These are phyloP conservation scores for Linnemannia schmuckeri DNA, from an alignment of 192 early-diverging fungal genomes.

Conservation along the genomic window DNA sequence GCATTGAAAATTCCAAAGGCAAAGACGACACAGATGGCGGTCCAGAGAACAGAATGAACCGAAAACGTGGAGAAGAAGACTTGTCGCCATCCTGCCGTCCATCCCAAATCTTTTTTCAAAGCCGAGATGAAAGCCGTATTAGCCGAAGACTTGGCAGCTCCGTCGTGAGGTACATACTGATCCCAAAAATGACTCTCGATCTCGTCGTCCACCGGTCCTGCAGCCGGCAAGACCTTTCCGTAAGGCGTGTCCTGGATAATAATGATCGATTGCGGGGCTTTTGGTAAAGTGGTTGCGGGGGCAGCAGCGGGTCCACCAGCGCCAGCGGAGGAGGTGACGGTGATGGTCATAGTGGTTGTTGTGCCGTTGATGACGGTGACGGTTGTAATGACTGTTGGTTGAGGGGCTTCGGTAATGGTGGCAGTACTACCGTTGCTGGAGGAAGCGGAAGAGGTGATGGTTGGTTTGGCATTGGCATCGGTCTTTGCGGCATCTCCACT, in stretches of 20 bases:
- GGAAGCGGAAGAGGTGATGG: not conserved
- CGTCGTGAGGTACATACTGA: conserved; percentile 7
- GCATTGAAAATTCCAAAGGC: not conserved
- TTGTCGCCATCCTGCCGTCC: not conserved
- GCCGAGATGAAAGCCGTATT: not conserved
- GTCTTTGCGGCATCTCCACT: conserved; percentile 14
- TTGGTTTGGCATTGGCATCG: not conserved
- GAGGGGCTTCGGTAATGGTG: not conserved
- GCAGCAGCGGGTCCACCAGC: not conserved
- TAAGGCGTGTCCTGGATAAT: conserved; percentile 29
- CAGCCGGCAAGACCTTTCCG: conserved; percentile 46
- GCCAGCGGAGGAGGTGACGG: not conserved
- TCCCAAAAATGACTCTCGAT: conserved; percentile 47
- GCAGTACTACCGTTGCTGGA: not conserved
- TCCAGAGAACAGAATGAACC: not conserved
- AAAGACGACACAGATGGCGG: not conserved
- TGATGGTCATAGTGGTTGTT: conserved; percentile 20
- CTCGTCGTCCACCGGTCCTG: conserved; percentile 27
- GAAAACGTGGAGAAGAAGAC: not conserved
- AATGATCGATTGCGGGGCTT: conserved; percentile 39
- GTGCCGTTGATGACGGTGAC: conserved; percentile 44
- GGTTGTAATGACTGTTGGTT: conserved; percentile 20
- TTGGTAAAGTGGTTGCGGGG: conserved; percentile 13
- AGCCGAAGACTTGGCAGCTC: not conserved
- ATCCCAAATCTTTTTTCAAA: not conserved